A percentile compares a stretch with the other conserved stretches of the same genome.
phyloP scores from a whole-genome alignment of 345 rosid species.

The Sisymbrium irio region DNA sequence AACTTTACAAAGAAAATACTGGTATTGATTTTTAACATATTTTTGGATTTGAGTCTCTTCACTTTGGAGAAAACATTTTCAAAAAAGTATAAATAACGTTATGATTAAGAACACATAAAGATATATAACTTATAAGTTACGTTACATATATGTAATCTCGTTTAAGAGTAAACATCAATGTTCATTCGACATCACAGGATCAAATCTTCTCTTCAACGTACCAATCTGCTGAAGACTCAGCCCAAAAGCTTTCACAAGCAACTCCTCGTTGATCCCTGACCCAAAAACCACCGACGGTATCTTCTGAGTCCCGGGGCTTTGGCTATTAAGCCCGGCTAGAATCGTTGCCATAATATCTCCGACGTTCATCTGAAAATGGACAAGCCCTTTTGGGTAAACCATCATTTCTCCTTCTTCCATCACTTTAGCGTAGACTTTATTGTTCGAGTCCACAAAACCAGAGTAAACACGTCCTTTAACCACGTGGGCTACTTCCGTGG shows the following conservation, averaged over 20 bases:
- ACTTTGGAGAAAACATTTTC: too few relatives aligned
- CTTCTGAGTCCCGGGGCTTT: slow-evolving; percentile 65
- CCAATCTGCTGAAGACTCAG: slow-evolving; percentile 57
- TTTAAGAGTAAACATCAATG: slow-evolving; percentile 23
- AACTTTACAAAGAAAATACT: too few relatives aligned
- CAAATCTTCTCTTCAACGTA: slow-evolving; percentile 53
- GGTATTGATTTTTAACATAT: too few relatives aligned
- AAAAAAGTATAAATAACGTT: neutral
- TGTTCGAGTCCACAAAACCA: slow-evolving; percentile 69
- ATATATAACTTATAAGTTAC: neutral
- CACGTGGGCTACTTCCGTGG: slow-evolving; percentile 63
- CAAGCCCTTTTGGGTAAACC: slow-evolving; percentile 78
- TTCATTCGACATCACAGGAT: slow-evolving; percentile 33
- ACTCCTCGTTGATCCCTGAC: slow-evolving; percentile 57
- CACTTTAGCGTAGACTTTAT: slow-evolving; percentile 59
- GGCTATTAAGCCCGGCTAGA: slow-evolving; percentile 67
- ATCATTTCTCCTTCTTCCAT: slow-evolving; percentile 78
- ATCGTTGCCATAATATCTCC: slow-evolving; percentile 63
- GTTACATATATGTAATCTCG: neutral
- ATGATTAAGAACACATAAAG: neutral
- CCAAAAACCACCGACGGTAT: slow-evolving; percentile 75
- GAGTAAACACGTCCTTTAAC: slow-evolving; percentile 64
- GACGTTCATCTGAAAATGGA: slow-evolving; percentile 88
- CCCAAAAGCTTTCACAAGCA: slow-evolving; percentile 77
- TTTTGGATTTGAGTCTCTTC: too few relatives aligned